Evolutionary conservation across 179 eudicot genomes (phyloP), one percentile per base, ranked within the genome.

Genomic region (Beta lomatogona): DNA sequence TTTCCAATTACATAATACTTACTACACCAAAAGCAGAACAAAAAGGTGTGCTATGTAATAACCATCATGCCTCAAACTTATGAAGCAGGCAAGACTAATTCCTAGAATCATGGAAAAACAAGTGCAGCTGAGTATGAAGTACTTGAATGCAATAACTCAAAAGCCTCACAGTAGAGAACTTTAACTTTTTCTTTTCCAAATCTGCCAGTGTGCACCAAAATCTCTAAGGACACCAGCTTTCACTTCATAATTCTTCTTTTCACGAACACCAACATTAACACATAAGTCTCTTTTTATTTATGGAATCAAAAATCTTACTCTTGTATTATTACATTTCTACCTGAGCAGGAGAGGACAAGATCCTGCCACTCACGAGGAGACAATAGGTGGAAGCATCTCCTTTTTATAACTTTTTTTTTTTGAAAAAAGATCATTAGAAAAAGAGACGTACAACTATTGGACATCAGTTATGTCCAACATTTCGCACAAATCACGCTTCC

Each of bases 81-180:
- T 16, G 4, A 75, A 77, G 55, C 71, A 77, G 63, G 71, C 70
- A 61, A 5, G 21, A 21, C 36, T 76, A n/a, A 46, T 60, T 13
- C 52, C 22, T 10, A 19, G 16, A 55, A 31, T 45, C n/a, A 54
- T 21, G 55, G 36, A 44, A 44, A 57, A 48, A 63, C 77, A 46
- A 25, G 67, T 21, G 19, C 9, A 50, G 28, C 66, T 3, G n/a
- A 44, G 54, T 44, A 55, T 21, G 14, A 21, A 63, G 59, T 71
- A 57, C 76, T 44, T 79, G 7, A 25, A 22, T 9, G 11, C 21
- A 69, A 61, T 41, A 5, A 21, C 2, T 44, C 50, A 68, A 53
- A 78, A 68, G 54, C 75, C 52, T 53, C 65, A 78, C 28, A 53
- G 31, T 25, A 58, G 25, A 36, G 15, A 75, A 31, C 50, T 45